phyloP scores from a whole-genome alignment of 2,329 filamentous ascomycete species.

The Colletotrichum camelliae region DNA sequence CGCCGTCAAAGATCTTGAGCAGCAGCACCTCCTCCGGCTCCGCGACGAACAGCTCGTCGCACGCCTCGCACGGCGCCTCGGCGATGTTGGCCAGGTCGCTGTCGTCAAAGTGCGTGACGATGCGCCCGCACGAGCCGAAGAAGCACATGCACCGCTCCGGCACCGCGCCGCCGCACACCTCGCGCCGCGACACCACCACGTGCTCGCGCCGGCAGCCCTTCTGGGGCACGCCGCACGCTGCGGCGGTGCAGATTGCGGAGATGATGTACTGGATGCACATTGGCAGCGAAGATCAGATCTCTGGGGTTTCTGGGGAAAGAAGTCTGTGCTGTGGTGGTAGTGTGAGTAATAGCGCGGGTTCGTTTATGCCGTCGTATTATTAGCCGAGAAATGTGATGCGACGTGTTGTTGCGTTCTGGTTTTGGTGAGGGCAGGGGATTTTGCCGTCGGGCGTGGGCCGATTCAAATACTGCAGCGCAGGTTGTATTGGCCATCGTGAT shows the following conservation, averaged over 20 bases:
- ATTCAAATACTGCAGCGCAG: background rate
- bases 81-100: background rate
- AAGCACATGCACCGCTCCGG: slow-evolving; percentile 1
- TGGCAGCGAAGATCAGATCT: background rate
- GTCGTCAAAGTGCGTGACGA: background rate
- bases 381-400: background rate
- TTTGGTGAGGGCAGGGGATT: background rate
- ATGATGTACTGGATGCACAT: slow-evolving; percentile 20
- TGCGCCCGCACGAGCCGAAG: slow-evolving; percentile 10
- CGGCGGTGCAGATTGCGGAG: background rate
- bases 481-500: background rate
- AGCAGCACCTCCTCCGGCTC: slow-evolving; percentile 9
- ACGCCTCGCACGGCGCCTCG: background rate
- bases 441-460: background rate
- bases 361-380: background rate
- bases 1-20: background rate
- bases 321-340: background rate
- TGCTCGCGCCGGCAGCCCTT: background rate
- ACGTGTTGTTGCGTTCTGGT: background rate
- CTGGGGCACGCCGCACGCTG: background rate
- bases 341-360: background rate
- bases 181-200: slow-evolving; percentile 1
- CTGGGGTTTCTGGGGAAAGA: background rate
- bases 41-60: background rate
- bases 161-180: background rate